Base-by-base conservation (phyloP, 148 eudicot genomes). In the Vaccinium myrtillus region DNA sequence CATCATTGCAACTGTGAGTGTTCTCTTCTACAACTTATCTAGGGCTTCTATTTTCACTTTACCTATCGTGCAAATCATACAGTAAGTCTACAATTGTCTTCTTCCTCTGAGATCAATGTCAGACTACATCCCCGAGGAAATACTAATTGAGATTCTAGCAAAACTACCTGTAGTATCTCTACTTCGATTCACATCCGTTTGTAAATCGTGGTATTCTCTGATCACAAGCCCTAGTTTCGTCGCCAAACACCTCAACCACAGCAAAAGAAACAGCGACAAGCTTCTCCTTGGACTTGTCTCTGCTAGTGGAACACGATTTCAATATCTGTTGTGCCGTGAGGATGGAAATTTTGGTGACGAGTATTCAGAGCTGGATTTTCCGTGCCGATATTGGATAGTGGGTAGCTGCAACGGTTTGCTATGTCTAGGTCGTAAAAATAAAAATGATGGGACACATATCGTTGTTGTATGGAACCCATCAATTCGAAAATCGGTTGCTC, bases 391-490 rank as follows among this genome's bases (percentile, higher is more conserved):
- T 82, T 76, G 58, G 61, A 51, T 90, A 14, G 86, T 87, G 16
- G 88, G 90, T 25, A 49, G 75, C 61, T 85, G 83, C 50, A 80
- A 90, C 16, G 91, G 90, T 2, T 43, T 90, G 55, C 18, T 15
- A 0, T 90, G 91, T 61, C 82, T 90, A 9, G 84, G 73, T 14
- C 87, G 84, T 58, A 87, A 85, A 46, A 4, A 39, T 39, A 0
- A 39, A 0, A 39, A 61, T 69, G 3, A 82, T 2, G 3, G 43
- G 43, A 39, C 4, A 39, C 4, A 39, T 39, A 53, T 83, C 55
- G 32, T 77, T 71, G 11, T 77, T 71, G 11, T 88, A 0, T 88
- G 90, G 88, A 88, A 88, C 71, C 90, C 87, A 43, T 84, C 82
- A 8, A 77, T 88, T 81, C 16, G 85, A 10, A 81, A 81, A 79